Base-by-base conservation (phyloP, 495 filamentous ascomycete species). In the Hypoxylon intermedium region DNA sequence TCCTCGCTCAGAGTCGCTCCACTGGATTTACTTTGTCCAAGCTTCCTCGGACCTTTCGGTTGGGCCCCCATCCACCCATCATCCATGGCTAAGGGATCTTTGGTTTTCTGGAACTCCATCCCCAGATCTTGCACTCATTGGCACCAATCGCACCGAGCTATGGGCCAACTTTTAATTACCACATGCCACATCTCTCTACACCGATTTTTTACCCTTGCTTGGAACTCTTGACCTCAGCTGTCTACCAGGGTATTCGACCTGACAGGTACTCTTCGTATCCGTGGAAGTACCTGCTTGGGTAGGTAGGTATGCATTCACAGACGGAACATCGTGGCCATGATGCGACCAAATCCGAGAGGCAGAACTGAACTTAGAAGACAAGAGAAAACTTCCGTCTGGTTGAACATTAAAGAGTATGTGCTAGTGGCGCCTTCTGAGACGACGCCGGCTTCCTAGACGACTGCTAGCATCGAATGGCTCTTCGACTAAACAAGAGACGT, bases 161-260 rank as follows among this genome's bases (percentile, higher is more conserved):
- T 55, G 50, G 50, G 26, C 45, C 51, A 54, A 53, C 42, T 20
- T 60, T 44, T 59, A 64, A 70, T 70, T 64, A 58, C 5, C 42
- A 53, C 49, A 21, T n/a, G n/a, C n/a, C n/a, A n/a, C n/a, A n/a
- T n/a, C n/a, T 57, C 50, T 61, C 63, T 67, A 61, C 67, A 70
- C 67, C 64, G 67, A 67, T 67, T 41, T 40, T 69, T 69, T 52
- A 26, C 63, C 56, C 43, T 59, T 63, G 50, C 53, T 26, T 33
- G 30, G 9, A 31, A 16, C 21, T 38, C 53, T 48, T 45, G 40
- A 38, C n/a, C 42, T 55, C 31, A 38, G 52, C n/a, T 40, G 34
- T 37, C 34, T 4, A 26, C 3, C 24, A 37, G 6, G 11, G n/a
- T n/a, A 13, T 13, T 13, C n/a, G 34, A n/a, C 34, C 12, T 5